Conservation (phyloP, 805 yeast species). For the Ogataea nitratoaversa region DNA sequence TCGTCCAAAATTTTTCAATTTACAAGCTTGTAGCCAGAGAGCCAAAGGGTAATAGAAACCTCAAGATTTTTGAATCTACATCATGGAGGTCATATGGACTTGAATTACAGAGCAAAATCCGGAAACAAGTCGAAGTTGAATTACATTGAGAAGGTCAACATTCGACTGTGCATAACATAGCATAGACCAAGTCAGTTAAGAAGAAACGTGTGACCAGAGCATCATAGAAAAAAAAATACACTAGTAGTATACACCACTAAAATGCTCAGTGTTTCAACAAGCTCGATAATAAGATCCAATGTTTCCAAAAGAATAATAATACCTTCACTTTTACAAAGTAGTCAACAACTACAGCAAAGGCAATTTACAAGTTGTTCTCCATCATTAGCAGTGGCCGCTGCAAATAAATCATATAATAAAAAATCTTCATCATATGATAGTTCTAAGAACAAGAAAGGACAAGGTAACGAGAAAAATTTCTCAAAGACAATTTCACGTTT, state of each 20-base stretch:
- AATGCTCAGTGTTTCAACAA: not conserved
- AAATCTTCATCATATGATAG: slow-evolving; percentile 18
- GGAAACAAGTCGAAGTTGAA: too few relatives aligned
- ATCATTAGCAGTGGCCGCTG: slow-evolving; percentile 3
- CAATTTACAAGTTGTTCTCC: not conserved
- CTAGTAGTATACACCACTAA: too few relatives aligned
- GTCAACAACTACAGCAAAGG: not conserved
- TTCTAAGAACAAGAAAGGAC: slow-evolving; percentile 28
- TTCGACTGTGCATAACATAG: not conserved
- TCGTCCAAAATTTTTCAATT: too few relatives aligned
- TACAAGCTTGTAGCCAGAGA: too few relatives aligned
- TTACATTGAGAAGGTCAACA: too few relatives aligned
- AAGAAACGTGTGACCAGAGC: too few relatives aligned
- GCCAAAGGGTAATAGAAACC: too few relatives aligned
- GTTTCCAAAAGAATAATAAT: not conserved
- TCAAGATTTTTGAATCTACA: too few relatives aligned
- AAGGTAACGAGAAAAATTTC: slow-evolving; percentile 30
- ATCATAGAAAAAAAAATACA: too few relatives aligned
- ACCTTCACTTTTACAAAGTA: not conserved
- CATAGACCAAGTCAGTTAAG: not conserved
- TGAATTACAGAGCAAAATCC: too few relatives aligned
- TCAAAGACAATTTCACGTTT: slow-evolving; percentile 19
- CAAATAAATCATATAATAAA: slow-evolving; percentile 25
- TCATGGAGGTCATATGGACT: too few relatives aligned
- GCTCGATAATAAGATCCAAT: not conserved